A percentile compares a stretch with the other conserved stretches of the same genome.
Evolutionary conservation across 176 grass and related monocot species (phyloP).

Genomic region (Aechmea fasciata): DNA sequence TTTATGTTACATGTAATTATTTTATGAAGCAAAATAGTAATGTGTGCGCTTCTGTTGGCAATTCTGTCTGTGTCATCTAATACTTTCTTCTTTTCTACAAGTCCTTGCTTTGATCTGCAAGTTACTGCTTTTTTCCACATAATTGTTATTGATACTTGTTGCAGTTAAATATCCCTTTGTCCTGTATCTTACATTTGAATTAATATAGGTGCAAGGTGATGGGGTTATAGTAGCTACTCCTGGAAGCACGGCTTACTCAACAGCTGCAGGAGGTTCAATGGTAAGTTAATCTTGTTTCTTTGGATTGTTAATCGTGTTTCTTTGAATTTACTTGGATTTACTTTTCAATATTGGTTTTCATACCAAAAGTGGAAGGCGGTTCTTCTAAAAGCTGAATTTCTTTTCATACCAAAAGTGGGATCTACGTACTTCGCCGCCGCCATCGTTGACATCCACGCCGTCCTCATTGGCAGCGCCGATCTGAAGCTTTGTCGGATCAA

Average conservation of each 20-base stretch:
- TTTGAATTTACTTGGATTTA: neutral
- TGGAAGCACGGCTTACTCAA: constrained; percentile 96
- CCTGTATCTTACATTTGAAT: constrained; percentile 3
- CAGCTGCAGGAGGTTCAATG: constrained; percentile 96
- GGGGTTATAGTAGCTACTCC: constrained; percentile 98
- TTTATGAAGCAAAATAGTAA: neutral
- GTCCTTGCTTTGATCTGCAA: neutral
- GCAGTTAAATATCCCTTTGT: neutral
- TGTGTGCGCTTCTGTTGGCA: too few relatives aligned
- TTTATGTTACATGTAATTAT: neutral
- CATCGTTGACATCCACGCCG: too few relatives aligned
- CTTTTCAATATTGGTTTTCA: neutral
- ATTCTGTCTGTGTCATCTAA: neutral
- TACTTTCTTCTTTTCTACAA: neutral
- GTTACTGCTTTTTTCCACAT: neutral
- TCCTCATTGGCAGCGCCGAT: too few relatives aligned
- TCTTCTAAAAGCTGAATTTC: too few relatives aligned
- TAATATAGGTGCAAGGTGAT: constrained; percentile 92
- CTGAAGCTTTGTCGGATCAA: too few relatives aligned
- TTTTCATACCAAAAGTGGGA: too few relatives aligned
- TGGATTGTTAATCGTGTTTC: too few relatives aligned
- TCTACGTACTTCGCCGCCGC: too few relatives aligned
- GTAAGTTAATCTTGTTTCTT: constrained; percentile 24
- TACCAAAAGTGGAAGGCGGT: too few relatives aligned
- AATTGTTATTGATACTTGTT: too few relatives aligned